A percentile compares a stretch with the other conserved stretches of the same genome.
phyloP scores from a whole-genome alignment of 139 green algal species.

The Volvox reticuliferus region DNA sequence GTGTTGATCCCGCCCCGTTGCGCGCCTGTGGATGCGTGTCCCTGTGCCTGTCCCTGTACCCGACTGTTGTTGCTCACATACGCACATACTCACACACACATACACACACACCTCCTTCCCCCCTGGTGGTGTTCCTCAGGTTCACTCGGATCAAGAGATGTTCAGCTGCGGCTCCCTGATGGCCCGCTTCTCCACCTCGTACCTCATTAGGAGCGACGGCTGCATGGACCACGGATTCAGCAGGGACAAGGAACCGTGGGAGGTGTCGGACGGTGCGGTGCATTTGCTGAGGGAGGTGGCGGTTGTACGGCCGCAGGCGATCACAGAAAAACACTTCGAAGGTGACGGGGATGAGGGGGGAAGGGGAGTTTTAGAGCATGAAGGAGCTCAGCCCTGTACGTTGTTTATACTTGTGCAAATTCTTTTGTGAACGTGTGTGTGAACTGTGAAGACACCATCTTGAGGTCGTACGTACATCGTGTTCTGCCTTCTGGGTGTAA shows the following conservation, averaged over 20 bases:
- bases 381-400: too few species aligned
- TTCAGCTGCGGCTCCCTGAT: constrained; percentile 81
- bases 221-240: constrained; percentile 93
- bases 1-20: too few species aligned
- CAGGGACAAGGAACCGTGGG: constrained; percentile 87
- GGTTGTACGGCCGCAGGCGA: constrained; percentile 40
- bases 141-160: constrained; percentile 82
- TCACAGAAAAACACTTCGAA: constrained; percentile 29
- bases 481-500: too few species aligned
- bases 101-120: background rate
- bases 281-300: constrained; percentile 86
- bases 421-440: too few species aligned
- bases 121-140: constrained; percentile 2
- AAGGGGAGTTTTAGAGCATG: too few species aligned
- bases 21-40: too few species aligned
- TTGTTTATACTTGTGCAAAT: too few species aligned
- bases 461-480: too few species aligned
- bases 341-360: background rate
- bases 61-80: too few species aligned
- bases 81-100: background rate
- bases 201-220: constrained; percentile 71
- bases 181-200: constrained; percentile 64
- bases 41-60: too few species aligned
- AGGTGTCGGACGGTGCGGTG: constrained; percentile 90
- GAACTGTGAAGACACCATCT: too few species aligned